phyloP scores from a whole-genome alignment of 305 asterid species.

The Salvia sclarea region DNA sequence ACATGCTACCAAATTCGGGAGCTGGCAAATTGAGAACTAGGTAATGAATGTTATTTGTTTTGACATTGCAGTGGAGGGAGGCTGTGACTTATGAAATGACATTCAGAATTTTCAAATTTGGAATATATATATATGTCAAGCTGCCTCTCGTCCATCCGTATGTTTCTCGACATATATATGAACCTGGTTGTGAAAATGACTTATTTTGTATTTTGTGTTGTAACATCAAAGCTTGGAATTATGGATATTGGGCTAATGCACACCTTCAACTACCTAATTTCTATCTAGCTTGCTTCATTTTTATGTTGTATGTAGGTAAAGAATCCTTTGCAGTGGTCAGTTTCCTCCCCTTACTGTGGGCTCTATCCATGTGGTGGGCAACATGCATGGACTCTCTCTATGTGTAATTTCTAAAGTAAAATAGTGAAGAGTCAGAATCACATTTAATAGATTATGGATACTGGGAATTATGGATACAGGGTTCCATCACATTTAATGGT shows the following conservation, averaged over 20 bases:
- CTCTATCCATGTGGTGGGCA: slow-evolving; percentile 64
- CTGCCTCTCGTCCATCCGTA: slow-evolving; percentile 38
- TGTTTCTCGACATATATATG: slow-evolving; percentile 38
- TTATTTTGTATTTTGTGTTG: slow-evolving; percentile 22
- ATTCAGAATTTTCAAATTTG: slow-evolving; percentile 24
- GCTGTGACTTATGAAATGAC: slow-evolving; percentile 36
- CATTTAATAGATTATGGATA: slow-evolving; percentile 58
- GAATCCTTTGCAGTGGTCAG: background rate
- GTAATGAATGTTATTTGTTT: slow-evolving; percentile 33
- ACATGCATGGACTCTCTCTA: slow-evolving; percentile 41
- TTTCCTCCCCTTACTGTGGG: slow-evolving; percentile 34
- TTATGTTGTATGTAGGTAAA: no score
- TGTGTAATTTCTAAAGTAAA: slow-evolving; percentile 41
- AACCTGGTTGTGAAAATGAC: slow-evolving; percentile 42
- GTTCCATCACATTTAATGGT: slow-evolving; percentile 60
- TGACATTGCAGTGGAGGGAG: slow-evolving; percentile 32
- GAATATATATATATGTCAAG: no score
- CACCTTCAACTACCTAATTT: slow-evolving; percentile 5
- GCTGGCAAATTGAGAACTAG: slow-evolving; percentile 23
- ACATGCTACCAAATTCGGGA: slow-evolving; percentile 21
- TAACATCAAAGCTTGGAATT: slow-evolving; percentile 29
- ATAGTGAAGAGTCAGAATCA: slow-evolving; percentile 60
- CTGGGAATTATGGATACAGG: slow-evolving; percentile 51
- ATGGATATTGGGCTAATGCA: slow-evolving; percentile 8
- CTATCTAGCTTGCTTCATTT: background rate